Conservation (phyloP, 129 eudicot genomes). For the Helianthus tuberosus region DNA sequence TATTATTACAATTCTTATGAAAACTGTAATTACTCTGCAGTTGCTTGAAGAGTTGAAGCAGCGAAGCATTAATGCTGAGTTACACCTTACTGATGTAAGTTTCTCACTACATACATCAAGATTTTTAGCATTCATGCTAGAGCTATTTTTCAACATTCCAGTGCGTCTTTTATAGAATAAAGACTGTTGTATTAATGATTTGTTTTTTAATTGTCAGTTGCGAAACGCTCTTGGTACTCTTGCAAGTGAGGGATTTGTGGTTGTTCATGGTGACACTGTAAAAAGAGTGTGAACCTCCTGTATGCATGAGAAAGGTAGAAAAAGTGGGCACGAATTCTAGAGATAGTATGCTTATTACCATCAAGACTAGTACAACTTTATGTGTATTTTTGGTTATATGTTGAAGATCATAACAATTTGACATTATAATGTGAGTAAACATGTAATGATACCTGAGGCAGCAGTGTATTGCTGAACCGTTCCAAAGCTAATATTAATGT, state of each 20-base stretch:
- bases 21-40: conserved; percentile 34
- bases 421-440: not conserved
- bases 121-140: not conserved
- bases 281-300: conserved; percentile 42
- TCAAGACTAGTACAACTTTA: not conserved
- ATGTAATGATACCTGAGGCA: not conserved
- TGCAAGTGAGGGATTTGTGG: conserved; percentile 75
- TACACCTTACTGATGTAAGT: conserved; percentile 79
- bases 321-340: too few species aligned
- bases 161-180: not conserved
- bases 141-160: not conserved
- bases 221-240: conserved; percentile 75
- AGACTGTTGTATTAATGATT: not conserved
- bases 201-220: conserved; percentile 40
- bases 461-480: not conserved
- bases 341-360: not conserved
- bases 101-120: not conserved
- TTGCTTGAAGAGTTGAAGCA: conserved; percentile 86
- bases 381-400: not conserved
- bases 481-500: not conserved
- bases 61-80: conserved; percentile 63
- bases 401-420: not conserved
- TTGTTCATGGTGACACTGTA: conserved; percentile 72
- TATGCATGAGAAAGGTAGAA: not conserved
- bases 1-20: conserved; percentile 13